Evolutionary conservation across 345 rosid genomes (phyloP).

Genomic region (Chamaenerion angustifolium): DNA sequence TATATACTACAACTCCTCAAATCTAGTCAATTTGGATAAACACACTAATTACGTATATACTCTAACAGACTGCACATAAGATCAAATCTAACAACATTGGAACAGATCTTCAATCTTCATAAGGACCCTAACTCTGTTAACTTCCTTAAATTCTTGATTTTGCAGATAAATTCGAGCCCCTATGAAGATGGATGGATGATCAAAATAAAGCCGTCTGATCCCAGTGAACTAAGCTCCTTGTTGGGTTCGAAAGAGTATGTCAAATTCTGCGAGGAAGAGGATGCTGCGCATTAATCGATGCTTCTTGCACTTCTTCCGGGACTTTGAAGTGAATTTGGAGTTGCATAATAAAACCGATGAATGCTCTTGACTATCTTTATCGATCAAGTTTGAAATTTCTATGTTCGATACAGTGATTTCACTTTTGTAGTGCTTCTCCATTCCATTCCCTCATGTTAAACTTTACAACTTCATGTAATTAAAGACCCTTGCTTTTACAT

Average conservation of each 20-base stretch:
- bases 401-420: not conserved
- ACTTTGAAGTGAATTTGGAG: conserved; percentile 6
- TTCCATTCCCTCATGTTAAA: not conserved
- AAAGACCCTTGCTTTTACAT: conserved; percentile 8
- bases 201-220: conserved; percentile 77
- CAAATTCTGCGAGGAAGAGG: conserved; percentile 90
- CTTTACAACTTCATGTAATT: conserved; percentile 13
- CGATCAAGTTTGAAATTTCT: conserved; percentile 3
- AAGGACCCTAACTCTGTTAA: not conserved
- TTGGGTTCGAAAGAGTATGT: conserved; percentile 73
- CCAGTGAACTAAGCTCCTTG: conserved; percentile 60
- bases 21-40: too few species aligned
- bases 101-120: not conserved
- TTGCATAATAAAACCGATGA: conserved; percentile 5
- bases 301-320: not conserved
- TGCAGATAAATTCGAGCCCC: conserved; percentile 77
- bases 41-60: too few species aligned
- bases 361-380: not conserved
- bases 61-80: too few species aligned
- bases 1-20: too few species aligned
- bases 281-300: conserved; percentile 52
- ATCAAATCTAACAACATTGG: too few species aligned
- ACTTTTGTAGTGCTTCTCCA: not conserved
- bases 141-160: not conserved
- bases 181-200: conserved; percentile 95